Percentiles rank a stretch among this genome's conserved stretches.
Evolutionary conservation across 176 grass and related monocot genomes (phyloP).

Genomic region (Chloris gayana): DNA sequence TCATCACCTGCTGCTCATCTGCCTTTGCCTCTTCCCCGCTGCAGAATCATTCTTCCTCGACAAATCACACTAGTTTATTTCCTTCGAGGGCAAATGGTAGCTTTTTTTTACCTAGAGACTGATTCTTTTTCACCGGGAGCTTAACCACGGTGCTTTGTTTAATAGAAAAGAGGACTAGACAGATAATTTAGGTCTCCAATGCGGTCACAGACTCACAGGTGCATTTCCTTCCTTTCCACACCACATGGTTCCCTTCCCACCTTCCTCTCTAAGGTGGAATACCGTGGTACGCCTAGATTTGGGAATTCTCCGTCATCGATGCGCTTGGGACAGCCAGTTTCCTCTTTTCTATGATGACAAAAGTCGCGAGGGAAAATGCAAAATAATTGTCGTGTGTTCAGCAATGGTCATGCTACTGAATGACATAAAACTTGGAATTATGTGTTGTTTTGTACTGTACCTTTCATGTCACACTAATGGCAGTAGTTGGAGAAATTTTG

Average conservation of each 20-base stretch:
- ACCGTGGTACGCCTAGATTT: background rate
- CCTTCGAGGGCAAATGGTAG: constrained; percentile 11
- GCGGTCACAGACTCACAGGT: background rate
- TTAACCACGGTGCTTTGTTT: constrained; percentile 16
- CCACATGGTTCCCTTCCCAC: constrained; percentile 25
- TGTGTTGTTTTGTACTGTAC: background rate
- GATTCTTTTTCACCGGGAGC: background rate
- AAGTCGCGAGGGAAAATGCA: background rate
- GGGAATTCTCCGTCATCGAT: constrained; percentile 4
- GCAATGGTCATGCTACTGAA: background rate
- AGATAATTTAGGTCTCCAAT: constrained; percentile 24
- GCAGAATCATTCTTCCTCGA: constrained; percentile 29
- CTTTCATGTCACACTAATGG: background rate
- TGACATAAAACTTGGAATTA: background rate
- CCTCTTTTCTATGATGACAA: no score
- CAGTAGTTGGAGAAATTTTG: background rate
- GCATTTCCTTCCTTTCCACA: background rate
- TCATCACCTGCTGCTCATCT: background rate
- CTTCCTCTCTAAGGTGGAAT: constrained; percentile 3
- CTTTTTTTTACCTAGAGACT: constrained; percentile 20
- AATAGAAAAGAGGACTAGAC: background rate
- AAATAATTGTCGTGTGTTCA: background rate
- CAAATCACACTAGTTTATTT: background rate
- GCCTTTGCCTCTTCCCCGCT: constrained; percentile 17
- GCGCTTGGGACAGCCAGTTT: background rate